phyloP scores from a whole-genome alignment of 768 basidiomycete species.

The Leccinum truebloodii region DNA sequence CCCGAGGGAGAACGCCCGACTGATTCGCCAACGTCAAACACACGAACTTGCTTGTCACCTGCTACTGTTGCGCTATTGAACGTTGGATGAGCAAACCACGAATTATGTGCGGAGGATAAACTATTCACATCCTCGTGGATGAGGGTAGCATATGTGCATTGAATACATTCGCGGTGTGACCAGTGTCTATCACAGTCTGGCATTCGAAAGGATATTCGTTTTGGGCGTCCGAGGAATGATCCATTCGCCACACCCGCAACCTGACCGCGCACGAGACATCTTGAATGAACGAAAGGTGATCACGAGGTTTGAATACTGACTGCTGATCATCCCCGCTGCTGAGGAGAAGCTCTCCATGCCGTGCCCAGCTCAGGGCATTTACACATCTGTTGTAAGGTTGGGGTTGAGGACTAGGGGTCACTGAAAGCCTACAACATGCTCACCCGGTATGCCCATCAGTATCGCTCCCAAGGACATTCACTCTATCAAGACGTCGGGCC shows the following conservation, averaged over 20 bases:
- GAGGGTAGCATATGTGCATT: constrained; percentile 77
- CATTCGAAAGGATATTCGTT: constrained; percentile 66
- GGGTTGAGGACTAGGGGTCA: background rate
- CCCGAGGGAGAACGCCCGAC: constrained; percentile 39
- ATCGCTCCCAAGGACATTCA: constrained; percentile 69
- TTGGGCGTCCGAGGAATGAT: constrained; percentile 36
- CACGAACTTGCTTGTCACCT: constrained; percentile 72
- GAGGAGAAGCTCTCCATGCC: constrained; percentile 61
- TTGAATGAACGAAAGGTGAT: constrained; percentile 3
- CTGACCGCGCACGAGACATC: constrained; percentile 34
- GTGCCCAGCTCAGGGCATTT: constrained; percentile 76
- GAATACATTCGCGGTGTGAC: constrained; percentile 85
- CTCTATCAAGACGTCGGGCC: constrained; percentile 53
- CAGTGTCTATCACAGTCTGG: constrained; percentile 70
- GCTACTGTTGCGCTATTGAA: constrained; percentile 64
- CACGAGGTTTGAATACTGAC: constrained; percentile 34
- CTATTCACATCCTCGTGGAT: constrained; percentile 72
- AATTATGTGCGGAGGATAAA: constrained; percentile 17
- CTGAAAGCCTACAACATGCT: constrained; percentile 9
- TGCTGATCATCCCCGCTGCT: constrained; percentile 77
- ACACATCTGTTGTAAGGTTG: constrained; percentile 57
- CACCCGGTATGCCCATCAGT: constrained; percentile 70
- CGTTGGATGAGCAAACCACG: constrained; percentile 8
- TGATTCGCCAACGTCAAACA: constrained; percentile 66
- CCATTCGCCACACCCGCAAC: constrained; percentile 78